Evolutionary conservation across 108 stramenopile genomes (phyloP).

Genomic region (Nitzschia inconspicua): DNA sequence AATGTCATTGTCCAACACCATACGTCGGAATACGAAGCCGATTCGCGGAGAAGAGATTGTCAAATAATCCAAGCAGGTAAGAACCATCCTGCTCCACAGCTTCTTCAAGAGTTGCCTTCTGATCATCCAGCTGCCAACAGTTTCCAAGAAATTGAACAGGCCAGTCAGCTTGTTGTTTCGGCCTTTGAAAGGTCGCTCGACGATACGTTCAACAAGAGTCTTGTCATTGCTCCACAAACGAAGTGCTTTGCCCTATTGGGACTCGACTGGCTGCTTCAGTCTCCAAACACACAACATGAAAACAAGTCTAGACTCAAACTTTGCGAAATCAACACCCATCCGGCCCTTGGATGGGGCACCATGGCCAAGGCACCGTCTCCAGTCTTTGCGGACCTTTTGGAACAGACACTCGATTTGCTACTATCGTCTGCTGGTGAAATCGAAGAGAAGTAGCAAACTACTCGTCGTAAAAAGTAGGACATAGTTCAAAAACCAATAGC

Average conservation of each 20-base stretch:
- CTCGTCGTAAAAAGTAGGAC: too few species aligned
- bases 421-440: too few species aligned
- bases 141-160: neutral
- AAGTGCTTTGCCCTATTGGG: slow-evolving; percentile 8
- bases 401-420: neutral
- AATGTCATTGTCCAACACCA: too few species aligned
- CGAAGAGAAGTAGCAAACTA: too few species aligned
- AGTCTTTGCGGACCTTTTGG: neutral
- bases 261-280: neutral
- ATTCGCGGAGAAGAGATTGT: too few species aligned
- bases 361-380: slow-evolving; percentile 5
- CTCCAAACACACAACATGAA: too few species aligned
- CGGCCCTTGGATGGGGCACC: slow-evolving; percentile 10
- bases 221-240: neutral
- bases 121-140: neutral
- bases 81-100: neutral
- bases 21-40: too few species aligned
- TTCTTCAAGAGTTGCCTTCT: neutral
- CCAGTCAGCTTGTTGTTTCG: neutral
- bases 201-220: too few species aligned
- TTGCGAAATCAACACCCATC: slow-evolving; percentile 11
- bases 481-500: too few species aligned
- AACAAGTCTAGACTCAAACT: neutral
- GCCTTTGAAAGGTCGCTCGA: neutral
- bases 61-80: neutral